Base-by-base conservation (phyloP, 2,329 filamentous ascomycete genomes). In the Colletotrichum sp. region DNA sequence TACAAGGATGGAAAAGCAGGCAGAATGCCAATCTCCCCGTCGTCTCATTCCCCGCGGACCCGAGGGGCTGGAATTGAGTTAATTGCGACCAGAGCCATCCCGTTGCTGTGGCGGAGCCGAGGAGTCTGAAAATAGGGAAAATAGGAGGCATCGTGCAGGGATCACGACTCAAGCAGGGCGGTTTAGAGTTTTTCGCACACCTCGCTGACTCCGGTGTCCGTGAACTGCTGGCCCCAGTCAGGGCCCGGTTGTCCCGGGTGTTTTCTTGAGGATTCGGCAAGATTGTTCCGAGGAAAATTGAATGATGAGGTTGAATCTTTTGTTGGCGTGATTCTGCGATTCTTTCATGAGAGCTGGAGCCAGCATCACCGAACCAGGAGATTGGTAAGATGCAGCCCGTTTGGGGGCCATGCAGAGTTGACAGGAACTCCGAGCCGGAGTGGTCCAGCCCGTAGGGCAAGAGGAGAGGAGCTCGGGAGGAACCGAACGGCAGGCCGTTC, bases 141-240 rank as follows among this genome's bases (percentile, higher is more conserved):
- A 73, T 73, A 76, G 74, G 70, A 69, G 34, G 34, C 16, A 16
- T 49, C 24, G 70, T 34, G 44, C 70, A 66, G 62, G 74, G 74
- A 65, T 73, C 74, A 76, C 70, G 74, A 76, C 74, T 76, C 74
- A 69, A 57, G 57, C 44, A 63, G 24, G 26, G 16, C 34, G 7
- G 8, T 28, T 69, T 73, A 76, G 59, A 76, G 70, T 76, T 76
- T 52, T 75, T 59, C 70, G 74, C 70, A 55, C 57, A 65, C 57
- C 60, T 76, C 59, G 64, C 70, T 57, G 28, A 68, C 64, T 7
- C 70, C 70, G 62, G 28, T 60, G 63, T 67, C 63, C 69, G 69
- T 44, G 39, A 44, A 34, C 39, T 44, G 49, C 15, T 44, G 49
- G 34, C 36, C 60, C 44, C 44, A 52, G n/a, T 21, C 44, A 52